Conservation (phyloP, 192 early-diverging fungal genomes). For the Fimicolochytrium jonesii region DNA sequence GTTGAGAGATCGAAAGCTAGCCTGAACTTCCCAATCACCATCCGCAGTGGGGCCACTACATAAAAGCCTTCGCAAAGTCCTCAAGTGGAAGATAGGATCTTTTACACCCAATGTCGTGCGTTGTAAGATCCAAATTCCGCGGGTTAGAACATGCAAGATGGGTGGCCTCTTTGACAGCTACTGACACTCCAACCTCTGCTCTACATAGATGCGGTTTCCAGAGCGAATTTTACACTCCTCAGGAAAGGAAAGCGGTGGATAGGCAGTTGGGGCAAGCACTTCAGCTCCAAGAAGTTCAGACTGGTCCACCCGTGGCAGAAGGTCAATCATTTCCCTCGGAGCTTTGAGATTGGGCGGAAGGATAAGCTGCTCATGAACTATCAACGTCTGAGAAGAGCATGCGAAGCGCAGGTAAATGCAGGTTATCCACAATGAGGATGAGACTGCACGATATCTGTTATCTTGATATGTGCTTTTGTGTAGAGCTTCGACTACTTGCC, state of each 20-base stretch:
- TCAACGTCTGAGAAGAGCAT: neutral
- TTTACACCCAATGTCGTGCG: conserved; percentile 44
- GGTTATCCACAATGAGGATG: no score
- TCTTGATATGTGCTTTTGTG: no score
- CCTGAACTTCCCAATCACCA: neutral
- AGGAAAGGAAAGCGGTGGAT: conserved; percentile 37
- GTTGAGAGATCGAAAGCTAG: neutral
- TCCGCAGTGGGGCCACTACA: conserved; percentile 19
- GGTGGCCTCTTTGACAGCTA: neutral
- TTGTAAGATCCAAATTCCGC: conserved; percentile 18
- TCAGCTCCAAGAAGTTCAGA: conserved; percentile 31
- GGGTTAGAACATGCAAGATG: neutral
- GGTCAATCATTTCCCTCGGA: conserved; percentile 51
- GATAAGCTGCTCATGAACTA: conserved; percentile 32
- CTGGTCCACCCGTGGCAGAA: conserved; percentile 43
- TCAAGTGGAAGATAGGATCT: conserved; percentile 43
- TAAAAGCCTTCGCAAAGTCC: conserved; percentile 10
- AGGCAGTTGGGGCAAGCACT: conserved; percentile 48
- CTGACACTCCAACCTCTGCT: neutral
- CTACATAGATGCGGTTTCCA: conserved; percentile 24
- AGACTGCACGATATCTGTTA: no score
- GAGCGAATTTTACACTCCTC: conserved; percentile 38
- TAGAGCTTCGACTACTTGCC: conserved; percentile 40
- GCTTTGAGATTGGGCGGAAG: conserved; percentile 49
- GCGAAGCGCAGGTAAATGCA: no score